Base-by-base conservation (phyloP, 345 rosid species). In the Physaria fendleri region DNA sequence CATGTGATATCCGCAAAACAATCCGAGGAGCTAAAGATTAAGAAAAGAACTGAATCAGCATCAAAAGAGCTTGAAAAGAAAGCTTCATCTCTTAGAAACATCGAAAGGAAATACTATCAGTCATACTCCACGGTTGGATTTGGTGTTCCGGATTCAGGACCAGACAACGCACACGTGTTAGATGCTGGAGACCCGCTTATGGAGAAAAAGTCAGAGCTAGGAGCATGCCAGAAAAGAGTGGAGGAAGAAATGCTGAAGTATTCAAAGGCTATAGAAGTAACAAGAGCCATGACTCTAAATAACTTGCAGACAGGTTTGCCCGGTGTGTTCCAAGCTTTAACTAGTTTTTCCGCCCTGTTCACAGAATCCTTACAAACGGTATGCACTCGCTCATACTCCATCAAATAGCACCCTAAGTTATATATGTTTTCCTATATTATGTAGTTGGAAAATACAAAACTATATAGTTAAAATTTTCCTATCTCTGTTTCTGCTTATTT, bases 11-110 rank as follows among this genome's bases (percentile, higher is more conserved):
- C 87, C 0, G 69, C 35, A 8, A 82, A 93, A 71, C 99, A 93
- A 73, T 28, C 76, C 0, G 99, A 85, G 64, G 99, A 93, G 70
- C 74, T 85, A 28, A 93, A 87, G 81, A 71, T 87, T 17, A 83
- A 81, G 68, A 93, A 85, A 75, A 64, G 82, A 76, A 82, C 90
- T 0, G 97, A 89, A 58, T 55, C 78, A 27, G 88, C 82, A 14
- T 82, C 96, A 0, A 86, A 81, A 69, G 99, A 93, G 76, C 88
- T 89, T 22, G 99, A 93, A 79, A 89, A 80, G 77, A 93, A 93
- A 76, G 84, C 99, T 32, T 82, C 95, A 8, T 78, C 99, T 17
- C 81, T 93, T 13, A 80, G 95, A 18, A 87, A 59, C 82, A 78
- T 93, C 29, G 99, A 93, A 56, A 89, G 88, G 84, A 93, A 85